Base-by-base conservation (phyloP, 208 protist genomes). In the Wallacemonas sp. region DNA sequence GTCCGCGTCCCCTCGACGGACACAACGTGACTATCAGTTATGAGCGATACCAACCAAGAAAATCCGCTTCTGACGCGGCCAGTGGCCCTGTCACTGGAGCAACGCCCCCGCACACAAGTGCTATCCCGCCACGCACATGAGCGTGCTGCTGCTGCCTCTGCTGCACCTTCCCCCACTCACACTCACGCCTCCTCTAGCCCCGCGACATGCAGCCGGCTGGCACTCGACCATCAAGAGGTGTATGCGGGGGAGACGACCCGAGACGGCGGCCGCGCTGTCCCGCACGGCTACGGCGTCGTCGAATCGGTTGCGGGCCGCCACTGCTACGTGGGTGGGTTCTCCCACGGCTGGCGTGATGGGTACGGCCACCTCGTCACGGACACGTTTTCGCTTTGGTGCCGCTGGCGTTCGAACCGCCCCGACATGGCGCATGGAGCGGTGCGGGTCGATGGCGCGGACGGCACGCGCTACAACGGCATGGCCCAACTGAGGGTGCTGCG, bases 371-470 rank as follows among this genome's bases (percentile, higher is more conserved):
- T 94, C 34, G 56, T 64, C 46, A 88, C 85, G 11, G 75, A 83
- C 4, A 54, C 60, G 9, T 88, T 79, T 48, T 76, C 72, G 55
- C 64, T 94, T 52, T 94, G 79, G 80, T 80, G 73, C 8, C 76
- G 77, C 19, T 94, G 88, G 88, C 73, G 74, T 24, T 85, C 84
- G 74, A 89, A 94, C 44, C 79, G 81, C 27, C 85, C 88, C 0
- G 85, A 90, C 65, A 44, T 85, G 19, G 61, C 78, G 26, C 76
- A 57, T 21, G 52, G 52, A 4, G 64, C 75, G 8, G 58, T 65
- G 14, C 88, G 84, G 27, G 48, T 94, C 33, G 85, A 91, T 55
- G 86, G 85, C 65, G 33, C 70, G 1, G 76, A 87, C 57, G 85
- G 85, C 9, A 65, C 73, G 38, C 81, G 72, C 33, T 94, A 92